Evolutionary conservation across 768 basidiomycete genomes (phyloP).

Genomic region (Grammothele lineata): DNA sequence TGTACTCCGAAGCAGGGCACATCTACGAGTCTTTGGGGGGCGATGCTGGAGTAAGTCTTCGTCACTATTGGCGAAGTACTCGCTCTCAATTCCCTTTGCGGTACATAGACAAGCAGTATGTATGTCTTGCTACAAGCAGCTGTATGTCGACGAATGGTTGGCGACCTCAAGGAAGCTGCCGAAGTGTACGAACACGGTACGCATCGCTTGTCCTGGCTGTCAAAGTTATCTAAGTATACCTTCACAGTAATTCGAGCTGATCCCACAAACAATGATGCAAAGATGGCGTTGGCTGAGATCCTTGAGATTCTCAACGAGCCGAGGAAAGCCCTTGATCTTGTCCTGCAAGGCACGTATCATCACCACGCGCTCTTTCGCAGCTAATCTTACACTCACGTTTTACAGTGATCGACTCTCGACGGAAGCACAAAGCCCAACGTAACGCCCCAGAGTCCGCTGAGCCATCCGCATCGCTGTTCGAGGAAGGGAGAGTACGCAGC

Average conservation of each 20-base stretch:
- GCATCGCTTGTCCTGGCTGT: slow-evolving; percentile 15
- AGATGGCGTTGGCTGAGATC: slow-evolving; percentile 86
- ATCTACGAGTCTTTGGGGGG: slow-evolving; percentile 78
- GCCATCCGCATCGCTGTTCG: slow-evolving; percentile 52
- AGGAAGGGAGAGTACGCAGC: slow-evolving; percentile 41
- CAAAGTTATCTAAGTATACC: background rate
- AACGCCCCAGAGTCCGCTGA: slow-evolving; percentile 20
- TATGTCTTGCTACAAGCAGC: slow-evolving; percentile 76
- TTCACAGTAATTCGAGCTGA: slow-evolving; percentile 66
- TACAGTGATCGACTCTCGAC: slow-evolving; percentile 35
- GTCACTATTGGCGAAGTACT: background rate
- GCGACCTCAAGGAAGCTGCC: slow-evolving; percentile 70
- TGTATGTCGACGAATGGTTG: slow-evolving; percentile 73
- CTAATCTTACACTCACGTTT: background rate
- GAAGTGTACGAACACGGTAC: slow-evolving; percentile 81
- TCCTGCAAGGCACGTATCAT: slow-evolving; percentile 66
- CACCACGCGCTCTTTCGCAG: background rate
- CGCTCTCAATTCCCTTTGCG: background rate
- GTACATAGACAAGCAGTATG: slow-evolving; percentile 62
- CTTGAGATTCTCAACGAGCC: slow-evolving; percentile 83
- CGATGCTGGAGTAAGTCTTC: slow-evolving; percentile 54
- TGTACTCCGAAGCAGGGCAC: slow-evolving; percentile 75
- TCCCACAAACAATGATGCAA: slow-evolving; percentile 73
- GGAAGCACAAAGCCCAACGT: slow-evolving; percentile 11
- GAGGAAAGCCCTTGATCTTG: slow-evolving; percentile 75